Evolutionary conservation across 768 basidiomycete genomes (phyloP).

Genomic region (Agaricus bisporus): DNA sequence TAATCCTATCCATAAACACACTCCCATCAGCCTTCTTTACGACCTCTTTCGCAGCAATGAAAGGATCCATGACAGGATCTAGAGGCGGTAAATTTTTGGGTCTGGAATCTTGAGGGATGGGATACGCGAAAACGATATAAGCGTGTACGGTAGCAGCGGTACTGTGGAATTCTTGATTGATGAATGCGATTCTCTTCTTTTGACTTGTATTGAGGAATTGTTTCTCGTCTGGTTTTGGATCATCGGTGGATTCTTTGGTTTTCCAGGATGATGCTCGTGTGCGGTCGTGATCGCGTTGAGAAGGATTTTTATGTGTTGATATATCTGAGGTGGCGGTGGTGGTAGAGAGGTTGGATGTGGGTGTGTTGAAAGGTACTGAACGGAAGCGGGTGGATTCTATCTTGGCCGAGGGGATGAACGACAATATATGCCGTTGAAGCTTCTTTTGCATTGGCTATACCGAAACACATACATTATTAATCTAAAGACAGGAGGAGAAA

Average conservation of each 20-base stretch:
- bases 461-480: constrained; percentile 6
- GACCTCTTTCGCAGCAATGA: constrained; percentile 58
- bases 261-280: constrained; percentile 60
- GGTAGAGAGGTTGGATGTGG: constrained; percentile 59
- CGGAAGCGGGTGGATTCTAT: constrained; percentile 93
- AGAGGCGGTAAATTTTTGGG: constrained; percentile 48
- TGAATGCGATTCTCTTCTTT: constrained; percentile 92
- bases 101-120: constrained; percentile 32
- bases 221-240: constrained; percentile 42
- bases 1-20: constrained; percentile 66
- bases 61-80: constrained; percentile 51
- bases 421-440: constrained; percentile 70
- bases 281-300: constrained; percentile 43
- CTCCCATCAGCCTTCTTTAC: constrained; percentile 62
- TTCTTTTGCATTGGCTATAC: constrained; percentile 67
- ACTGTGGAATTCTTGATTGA: constrained; percentile 86
- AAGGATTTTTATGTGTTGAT: constrained; percentile 21
- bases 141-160: constrained; percentile 74
- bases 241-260: constrained; percentile 35
- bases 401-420: constrained; percentile 66
- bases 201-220: constrained; percentile 72
- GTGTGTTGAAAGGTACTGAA: constrained; percentile 83
- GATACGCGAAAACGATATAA: constrained; percentile 87
- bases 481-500: not conserved
- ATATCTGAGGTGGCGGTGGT: constrained; percentile 28